Percentiles rank a stretch among this genome's conserved stretches.
Conservation (phyloP, 352 stramenopile species). For the Globisporangium megalacanthum region DNA sequence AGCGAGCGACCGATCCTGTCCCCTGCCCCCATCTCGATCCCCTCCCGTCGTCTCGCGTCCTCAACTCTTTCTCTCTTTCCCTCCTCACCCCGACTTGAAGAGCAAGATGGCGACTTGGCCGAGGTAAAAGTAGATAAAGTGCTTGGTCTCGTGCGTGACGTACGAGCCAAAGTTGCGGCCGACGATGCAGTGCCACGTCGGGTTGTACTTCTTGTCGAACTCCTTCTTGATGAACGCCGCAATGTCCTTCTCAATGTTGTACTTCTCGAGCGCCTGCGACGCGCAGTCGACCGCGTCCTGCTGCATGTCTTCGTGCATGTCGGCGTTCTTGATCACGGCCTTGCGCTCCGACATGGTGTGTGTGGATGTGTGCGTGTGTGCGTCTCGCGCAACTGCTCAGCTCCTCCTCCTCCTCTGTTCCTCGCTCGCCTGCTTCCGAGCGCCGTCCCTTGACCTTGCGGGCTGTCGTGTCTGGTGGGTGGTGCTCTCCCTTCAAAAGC, state of each 20-base stretch:
- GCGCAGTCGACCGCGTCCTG: constrained; percentile 98
- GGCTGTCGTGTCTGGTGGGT: no score
- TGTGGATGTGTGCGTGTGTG: constrained; percentile 4
- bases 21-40: neutral
- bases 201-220: constrained; percentile 93
- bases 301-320: constrained; percentile 99
- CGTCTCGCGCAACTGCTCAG: neutral
- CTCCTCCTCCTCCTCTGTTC: no score
- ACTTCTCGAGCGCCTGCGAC: constrained; percentile 98
- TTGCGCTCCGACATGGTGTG: constrained; percentile 90
- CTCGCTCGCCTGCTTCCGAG: no score
- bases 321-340: constrained; percentile 99
- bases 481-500: no score
- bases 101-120: constrained; percentile 91
- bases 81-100: constrained; percentile 87
- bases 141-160: constrained; percentile 92
- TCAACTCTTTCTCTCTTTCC: neutral
- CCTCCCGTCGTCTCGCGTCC: constrained; percentile 2
- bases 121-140: constrained; percentile 96
- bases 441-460: no score
- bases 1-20: no score
- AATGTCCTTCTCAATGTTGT: constrained; percentile 99
- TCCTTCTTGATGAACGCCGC: constrained; percentile 92
- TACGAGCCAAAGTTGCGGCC: constrained; percentile 93
- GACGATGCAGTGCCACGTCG: constrained; percentile 94